Evolutionary conservation across 352 stramenopile species (phyloP).

Genomic region (Phytophthora citrophthora): DNA sequence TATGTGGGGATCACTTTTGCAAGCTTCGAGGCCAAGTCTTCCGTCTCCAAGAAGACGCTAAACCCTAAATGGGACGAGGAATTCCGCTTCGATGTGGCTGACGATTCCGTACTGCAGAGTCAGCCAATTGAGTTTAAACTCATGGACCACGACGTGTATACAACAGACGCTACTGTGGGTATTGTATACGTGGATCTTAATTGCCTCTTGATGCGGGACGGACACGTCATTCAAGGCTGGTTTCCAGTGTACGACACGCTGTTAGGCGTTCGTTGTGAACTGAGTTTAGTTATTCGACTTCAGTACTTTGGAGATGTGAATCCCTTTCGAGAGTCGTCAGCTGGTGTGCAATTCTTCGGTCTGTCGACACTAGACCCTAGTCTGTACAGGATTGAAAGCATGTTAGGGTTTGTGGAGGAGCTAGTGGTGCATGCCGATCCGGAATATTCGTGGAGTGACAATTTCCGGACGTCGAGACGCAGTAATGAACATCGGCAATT

Average conservation of each 20-base stretch:
- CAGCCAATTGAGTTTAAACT: conserved; percentile 98
- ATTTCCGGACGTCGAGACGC: conserved; percentile 91
- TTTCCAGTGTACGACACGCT: conserved; percentile 99
- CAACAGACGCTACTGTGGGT: conserved; percentile 94
- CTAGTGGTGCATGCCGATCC: conserved; percentile 98
- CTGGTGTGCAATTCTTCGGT: conserved; percentile 97
- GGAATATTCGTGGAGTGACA: conserved; percentile 98
- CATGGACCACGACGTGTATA: conserved; percentile 96
- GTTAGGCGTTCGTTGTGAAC: conserved; percentile 94
- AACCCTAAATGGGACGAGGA: conserved; percentile 98
- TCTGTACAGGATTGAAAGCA: conserved; percentile 89
- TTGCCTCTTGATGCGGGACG: conserved; percentile 95
- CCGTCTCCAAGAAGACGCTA: conserved; percentile 92
- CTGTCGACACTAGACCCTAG: conserved; percentile 93
- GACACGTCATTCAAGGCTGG: conserved; percentile 95
- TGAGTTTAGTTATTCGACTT: conserved; percentile 95
- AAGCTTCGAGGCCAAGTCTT: conserved; percentile 89
- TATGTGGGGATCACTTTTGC: conserved; percentile 91
- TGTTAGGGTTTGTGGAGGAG: conserved; percentile 95
- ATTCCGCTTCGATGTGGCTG: conserved; percentile 98
- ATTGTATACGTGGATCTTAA: conserved; percentile 99
- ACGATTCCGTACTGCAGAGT: conserved; percentile 98
- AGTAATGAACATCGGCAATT: conserved; percentile 97
- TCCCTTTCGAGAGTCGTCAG: conserved; percentile 97
- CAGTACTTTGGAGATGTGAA: conserved; percentile 98